Base-by-base conservation (phyloP, 305 asterid genomes). In the Fraxinus xanthoxyloides region DNA sequence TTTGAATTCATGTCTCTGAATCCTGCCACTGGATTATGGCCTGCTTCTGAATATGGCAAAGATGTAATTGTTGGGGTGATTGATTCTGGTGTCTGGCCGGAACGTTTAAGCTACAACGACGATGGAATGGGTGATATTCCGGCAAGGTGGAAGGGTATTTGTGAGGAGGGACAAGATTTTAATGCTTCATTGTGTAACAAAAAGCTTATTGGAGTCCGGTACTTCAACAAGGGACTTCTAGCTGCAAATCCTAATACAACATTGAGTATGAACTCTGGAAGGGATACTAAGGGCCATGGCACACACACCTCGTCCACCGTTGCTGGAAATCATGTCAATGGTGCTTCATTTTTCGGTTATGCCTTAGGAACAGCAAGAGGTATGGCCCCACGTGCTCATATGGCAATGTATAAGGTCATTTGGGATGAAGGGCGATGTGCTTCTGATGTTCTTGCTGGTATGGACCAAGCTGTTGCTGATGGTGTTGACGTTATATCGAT, bases 351-450 rank as follows among this genome's bases (percentile, higher is more conserved):
- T n/a, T 92, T 91, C 3, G 92, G 92, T 17, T 90, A 89, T 80
- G 97, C 91, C 17, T 1, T 17, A 0, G 93, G 94, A 7, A 89
- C 85, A 1, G 92, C 93, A 9, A 85, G 89, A 81, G 97, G 94
- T 2, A 82, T 87, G 1, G 97, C 93, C 0, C 93, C 94, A 0
- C 87, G 83, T 31, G 93, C 92, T 34, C 65, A 90, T 65, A 48
- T 92, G 67, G 90, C 95, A 0, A 85, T 88, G 73, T 92, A 92
- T 32, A 92, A 87, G 82, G 97, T 87, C 51, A 0, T 51, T 0
- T 86, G 81, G 84, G 72, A 26, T 0, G 90, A 86, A 61, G 92
- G 87, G 1, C 7, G 78, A 32, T 72, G 43, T 0, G 81, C 89
- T 21, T 86, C 90, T 3, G 89, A 89, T 61, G 84, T 85, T 51